phyloP scores from a whole-genome alignment of 2,329 filamentous ascomycete species.

The Aureobasidium melanogenum region DNA sequence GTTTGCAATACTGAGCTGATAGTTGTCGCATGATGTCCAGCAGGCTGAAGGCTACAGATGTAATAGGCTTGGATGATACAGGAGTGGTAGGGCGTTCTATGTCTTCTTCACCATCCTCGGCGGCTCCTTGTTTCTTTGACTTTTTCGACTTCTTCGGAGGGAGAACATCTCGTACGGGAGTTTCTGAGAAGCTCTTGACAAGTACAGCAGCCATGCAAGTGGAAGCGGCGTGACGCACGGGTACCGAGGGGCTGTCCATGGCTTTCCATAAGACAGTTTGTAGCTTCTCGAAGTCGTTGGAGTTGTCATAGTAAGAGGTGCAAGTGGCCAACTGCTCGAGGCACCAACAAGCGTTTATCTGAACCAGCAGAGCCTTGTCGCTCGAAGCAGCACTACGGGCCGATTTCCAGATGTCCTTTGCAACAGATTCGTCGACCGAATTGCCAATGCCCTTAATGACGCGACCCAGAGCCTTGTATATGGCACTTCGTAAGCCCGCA shows the following conservation, averaged over 20 bases:
- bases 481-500: slow-evolving; percentile 70
- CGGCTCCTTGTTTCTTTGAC: slow-evolving; percentile 56
- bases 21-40: slow-evolving; percentile 70
- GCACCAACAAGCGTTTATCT: slow-evolving; percentile 70
- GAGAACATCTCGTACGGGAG: slow-evolving; percentile 40
- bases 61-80: slow-evolving; percentile 62
- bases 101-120: slow-evolving; percentile 60
- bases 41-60: slow-evolving; percentile 63
- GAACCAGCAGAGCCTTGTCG: slow-evolving; percentile 77
- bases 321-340: slow-evolving; percentile 62
- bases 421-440: slow-evolving; percentile 73
- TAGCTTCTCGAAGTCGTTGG: slow-evolving; percentile 81
- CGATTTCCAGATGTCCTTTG: slow-evolving; percentile 92
- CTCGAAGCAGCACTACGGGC: slow-evolving; percentile 63
- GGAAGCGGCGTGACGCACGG: slow-evolving; percentile 77
- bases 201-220: slow-evolving; percentile 77
- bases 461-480: slow-evolving; percentile 68
- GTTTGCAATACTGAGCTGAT: slow-evolving; percentile 69
- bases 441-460: slow-evolving; percentile 64
- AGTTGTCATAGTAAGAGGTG: slow-evolving; percentile 79
- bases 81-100: slow-evolving; percentile 64
- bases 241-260: slow-evolving; percentile 65
- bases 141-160: slow-evolving; percentile 66
- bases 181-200: slow-evolving; percentile 68
- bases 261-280: slow-evolving; percentile 77